Evolutionary conservation across 805 yeast genomes (phyloP).

Genomic region (Hanseniaspora nectarophila): DNA sequence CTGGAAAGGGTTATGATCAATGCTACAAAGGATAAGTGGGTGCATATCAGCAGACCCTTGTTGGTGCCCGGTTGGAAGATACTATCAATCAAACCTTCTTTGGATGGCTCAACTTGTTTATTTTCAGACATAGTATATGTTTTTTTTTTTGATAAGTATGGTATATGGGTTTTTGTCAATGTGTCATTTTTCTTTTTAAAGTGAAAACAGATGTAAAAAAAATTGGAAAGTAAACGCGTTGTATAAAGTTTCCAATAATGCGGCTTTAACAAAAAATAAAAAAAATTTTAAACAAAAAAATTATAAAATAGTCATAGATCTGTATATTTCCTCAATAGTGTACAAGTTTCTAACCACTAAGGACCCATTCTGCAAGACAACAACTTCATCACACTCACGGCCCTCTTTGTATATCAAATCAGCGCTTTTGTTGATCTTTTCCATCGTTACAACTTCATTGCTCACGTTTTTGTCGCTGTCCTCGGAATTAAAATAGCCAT

Average conservation of each 20-base stretch:
- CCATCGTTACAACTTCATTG: not conserved
- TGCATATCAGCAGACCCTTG: slow-evolving; percentile 79
- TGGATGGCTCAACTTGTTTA: not conserved
- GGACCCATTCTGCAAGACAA: not conserved
- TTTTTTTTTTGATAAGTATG: too few species aligned
- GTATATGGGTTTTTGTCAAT: not conserved
- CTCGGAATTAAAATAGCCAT: slow-evolving; percentile 19
- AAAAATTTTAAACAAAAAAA: too few species aligned
- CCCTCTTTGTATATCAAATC: not conserved
- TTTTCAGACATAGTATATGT: not conserved
- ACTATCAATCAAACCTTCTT: slow-evolving; percentile 58
- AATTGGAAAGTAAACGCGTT: too few species aligned
- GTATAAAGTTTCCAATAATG: too few species aligned
- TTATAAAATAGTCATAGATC: not conserved
- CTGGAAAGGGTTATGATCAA: slow-evolving; percentile 45
- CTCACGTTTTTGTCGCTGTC: not conserved
- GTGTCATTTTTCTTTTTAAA: too few species aligned
- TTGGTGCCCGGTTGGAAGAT: slow-evolving; percentile 87
- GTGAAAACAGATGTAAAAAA: not conserved
- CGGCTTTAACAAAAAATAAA: not conserved
- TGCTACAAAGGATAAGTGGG: slow-evolving; percentile 68
- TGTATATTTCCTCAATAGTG: not conserved
- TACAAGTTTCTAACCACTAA: slow-evolving; percentile 8
- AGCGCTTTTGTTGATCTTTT: slow-evolving; percentile 9
- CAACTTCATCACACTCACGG: not conserved